A percentile compares a stretch with the other conserved stretches of the same genome.
phyloP scores from a whole-genome alignment of 2,329 filamentous ascomycete genomes.

The Blumeria graminis region DNA sequence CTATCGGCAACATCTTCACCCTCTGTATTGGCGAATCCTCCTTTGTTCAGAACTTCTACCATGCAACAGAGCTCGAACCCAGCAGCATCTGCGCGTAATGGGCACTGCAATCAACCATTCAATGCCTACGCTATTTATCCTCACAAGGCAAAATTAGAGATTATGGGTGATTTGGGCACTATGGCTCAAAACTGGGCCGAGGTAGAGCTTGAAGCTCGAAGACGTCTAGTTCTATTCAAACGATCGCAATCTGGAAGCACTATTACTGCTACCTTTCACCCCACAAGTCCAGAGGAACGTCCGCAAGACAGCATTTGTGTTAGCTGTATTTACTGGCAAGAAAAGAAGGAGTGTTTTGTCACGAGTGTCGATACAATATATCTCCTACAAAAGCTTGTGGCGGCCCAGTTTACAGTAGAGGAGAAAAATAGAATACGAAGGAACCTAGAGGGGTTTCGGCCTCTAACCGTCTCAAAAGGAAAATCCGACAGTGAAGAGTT shows the following conservation, averaged over 20 bases:
- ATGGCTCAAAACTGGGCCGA: slow-evolving; percentile 69
- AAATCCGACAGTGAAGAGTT: slow-evolving; percentile 88
- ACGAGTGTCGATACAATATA: slow-evolving; percentile 94
- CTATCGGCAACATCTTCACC: slow-evolving; percentile 10
- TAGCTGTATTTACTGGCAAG: slow-evolving; percentile 93
- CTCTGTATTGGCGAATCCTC: slow-evolving; percentile 22
- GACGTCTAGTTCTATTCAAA: slow-evolving; percentile 72
- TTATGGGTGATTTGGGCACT: slow-evolving; percentile 58
- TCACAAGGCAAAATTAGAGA: slow-evolving; percentile 59
- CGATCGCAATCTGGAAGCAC: slow-evolving; percentile 62
- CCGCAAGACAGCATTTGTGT: slow-evolving; percentile 74
- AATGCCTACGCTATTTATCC: slow-evolving; percentile 44
- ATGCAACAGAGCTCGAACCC: slow-evolving; percentile 28
- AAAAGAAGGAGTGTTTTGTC: slow-evolving; percentile 74
- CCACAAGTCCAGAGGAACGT: slow-evolving; percentile 56
- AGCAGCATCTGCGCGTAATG: slow-evolving; percentile 21
- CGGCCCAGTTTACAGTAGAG: slow-evolving; percentile 70
- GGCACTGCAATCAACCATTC: slow-evolving; percentile 9
- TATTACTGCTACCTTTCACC: slow-evolving; percentile 55
- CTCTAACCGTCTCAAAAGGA: slow-evolving; percentile 77
- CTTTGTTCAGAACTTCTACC: slow-evolving; percentile 42
- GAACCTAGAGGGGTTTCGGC: slow-evolving; percentile 85
- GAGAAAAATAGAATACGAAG: slow-evolving; percentile 96
- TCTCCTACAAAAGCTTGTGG: slow-evolving; percentile 77
- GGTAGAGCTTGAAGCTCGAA: slow-evolving; percentile 56